Evolutionary conservation across 345 rosid species (phyloP), one percentile per base, ranked within the genome.

Genomic region (Durio zibethinus): DNA sequence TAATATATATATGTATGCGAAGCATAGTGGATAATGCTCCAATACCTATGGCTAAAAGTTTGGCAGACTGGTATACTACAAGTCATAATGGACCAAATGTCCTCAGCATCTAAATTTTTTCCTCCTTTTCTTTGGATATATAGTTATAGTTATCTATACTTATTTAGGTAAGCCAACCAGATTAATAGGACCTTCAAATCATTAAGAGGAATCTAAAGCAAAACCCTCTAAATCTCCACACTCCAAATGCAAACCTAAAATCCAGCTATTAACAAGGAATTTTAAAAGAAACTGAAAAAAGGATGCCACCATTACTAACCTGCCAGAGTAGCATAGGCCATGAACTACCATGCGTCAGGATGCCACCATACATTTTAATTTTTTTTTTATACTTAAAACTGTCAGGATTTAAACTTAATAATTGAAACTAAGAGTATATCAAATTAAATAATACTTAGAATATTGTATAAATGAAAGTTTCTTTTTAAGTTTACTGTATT

Each of bases 311-410:
- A 36, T 47, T 12, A 42, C 89, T 82, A 84, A 92, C 97, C 89
- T 94, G 97, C 99, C 98, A 93, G 14, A 95, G 89, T 35, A 95
- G 91, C 57, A 98, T 92, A 18, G 99, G 99, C 99, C 97, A 95
- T n/a, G 97, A 92, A 72, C 97, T 96, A 60, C 84, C 96, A 82
- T 95, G n/a, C n/a, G n/a, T n/a, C n/a, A n/a, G n/a, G n/a, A n/a
- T n/a, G n/a, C n/a, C n/a, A n/a, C n/a, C n/a, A n/a, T n/a, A n/a
- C n/a, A n/a, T n/a, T n/a, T n/a, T n/a, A n/a, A n/a, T n/a, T n/a
- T n/a, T n/a, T n/a, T n/a, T n/a, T n/a, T n/a, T n/a, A n/a, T n/a
- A n/a, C n/a, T n/a, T n/a, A n/a, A n/a, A n/a, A n/a, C n/a, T n/a
- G n/a, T n/a, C n/a, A n/a, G n/a, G n/a, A n/a, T n/a, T n/a, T n/a